Conservation (phyloP, 2,329 filamentous ascomycete species). For the Domatiomyces catenatus region DNA sequence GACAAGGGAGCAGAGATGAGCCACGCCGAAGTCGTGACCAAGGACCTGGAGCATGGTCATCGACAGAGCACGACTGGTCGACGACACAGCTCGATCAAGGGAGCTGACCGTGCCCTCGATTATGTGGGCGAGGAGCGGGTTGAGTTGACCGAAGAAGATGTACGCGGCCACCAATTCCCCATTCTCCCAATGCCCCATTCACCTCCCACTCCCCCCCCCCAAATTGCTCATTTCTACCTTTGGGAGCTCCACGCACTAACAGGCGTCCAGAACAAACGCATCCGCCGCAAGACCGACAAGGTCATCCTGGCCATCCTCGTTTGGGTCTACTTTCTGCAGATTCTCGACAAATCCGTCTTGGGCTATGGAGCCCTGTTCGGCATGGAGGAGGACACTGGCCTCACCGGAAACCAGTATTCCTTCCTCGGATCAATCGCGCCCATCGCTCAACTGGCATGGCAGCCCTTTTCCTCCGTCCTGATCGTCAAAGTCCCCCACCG, state of each 20-base stretch:
- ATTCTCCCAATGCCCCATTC: no score
- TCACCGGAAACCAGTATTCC: constrained; percentile 41
- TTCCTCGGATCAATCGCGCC: constrained; percentile 42
- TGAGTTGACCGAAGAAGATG: constrained; percentile 25
- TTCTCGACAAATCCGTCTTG: constrained; percentile 44
- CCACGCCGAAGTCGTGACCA: neutral
- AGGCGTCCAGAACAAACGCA: constrained; percentile 34
- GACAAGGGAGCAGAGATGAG: neutral
- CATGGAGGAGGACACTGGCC: constrained; percentile 33
- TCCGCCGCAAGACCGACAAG: constrained; percentile 46
- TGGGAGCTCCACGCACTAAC: neutral
- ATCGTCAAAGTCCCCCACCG: constrained; percentile 47
- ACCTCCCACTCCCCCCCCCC: no score
- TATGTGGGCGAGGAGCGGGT: constrained; percentile 18
- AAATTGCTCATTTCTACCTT: neutral
- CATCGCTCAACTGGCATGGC: constrained; percentile 46
- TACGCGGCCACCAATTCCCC: constrained; percentile 5
- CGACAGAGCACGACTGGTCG: neutral
- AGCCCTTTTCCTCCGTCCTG: constrained; percentile 43
- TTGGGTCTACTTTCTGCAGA: constrained; percentile 35
- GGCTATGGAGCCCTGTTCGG: constrained; percentile 45
- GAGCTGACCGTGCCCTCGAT: constrained; percentile 13
- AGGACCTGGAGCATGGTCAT: neutral
- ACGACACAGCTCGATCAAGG: neutral
- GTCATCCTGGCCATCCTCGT: constrained; percentile 36